Base-by-base conservation (phyloP, 176 grass and related monocot genomes). In the Chrysopogon serrulatus region DNA sequence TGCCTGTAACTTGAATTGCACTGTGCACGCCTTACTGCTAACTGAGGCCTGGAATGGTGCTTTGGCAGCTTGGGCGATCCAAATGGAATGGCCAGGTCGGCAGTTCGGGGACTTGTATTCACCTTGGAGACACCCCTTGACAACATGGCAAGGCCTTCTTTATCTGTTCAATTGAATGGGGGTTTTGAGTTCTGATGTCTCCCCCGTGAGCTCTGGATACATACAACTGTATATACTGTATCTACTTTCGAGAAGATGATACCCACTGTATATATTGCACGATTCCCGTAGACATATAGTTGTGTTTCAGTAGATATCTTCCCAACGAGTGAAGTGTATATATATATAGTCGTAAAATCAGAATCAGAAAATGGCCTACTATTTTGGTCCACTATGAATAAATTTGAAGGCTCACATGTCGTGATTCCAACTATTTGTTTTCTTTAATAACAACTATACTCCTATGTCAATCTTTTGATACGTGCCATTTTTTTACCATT, bases 81-180 rank as follows among this genome's bases (percentile, higher is more conserved):
- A 99, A 94, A 83, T 96, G 86, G 91, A 99, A 99, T 85, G 91
- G 93, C 2, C 85, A 96, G 85, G 83, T 87, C 1, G 87, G 96
- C 36, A 94, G 68, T 64, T 90, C 96, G 2, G 96, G 96, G 96
- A n/a, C 31, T 99, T 66, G 91, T 89, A 39, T 26, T 99, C 69
- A 96, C 91, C 67, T 61, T 92, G 85, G 93, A 99, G 83, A 92
- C 81, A 64, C 93, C 96, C 65, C 69, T 96, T 23, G 84, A 85
- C 83, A 96, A 92, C 67, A 35, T 89, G 83, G 85, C 77, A 74
- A 87, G 84, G 64, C 90, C 93, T 65, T 84, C 83, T 27, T 24
- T 27, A 27, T 60, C 56, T 27, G 56, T 60, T 60, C 56, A 60
- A 27, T 27, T 60, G 56, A 99, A 99, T 32, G 86, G 90, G 74